Percentiles rank a stretch among this genome's conserved stretches.
Conservation (phyloP, 768 basidiomycete genomes). For the Crepidotus variabilis region DNA sequence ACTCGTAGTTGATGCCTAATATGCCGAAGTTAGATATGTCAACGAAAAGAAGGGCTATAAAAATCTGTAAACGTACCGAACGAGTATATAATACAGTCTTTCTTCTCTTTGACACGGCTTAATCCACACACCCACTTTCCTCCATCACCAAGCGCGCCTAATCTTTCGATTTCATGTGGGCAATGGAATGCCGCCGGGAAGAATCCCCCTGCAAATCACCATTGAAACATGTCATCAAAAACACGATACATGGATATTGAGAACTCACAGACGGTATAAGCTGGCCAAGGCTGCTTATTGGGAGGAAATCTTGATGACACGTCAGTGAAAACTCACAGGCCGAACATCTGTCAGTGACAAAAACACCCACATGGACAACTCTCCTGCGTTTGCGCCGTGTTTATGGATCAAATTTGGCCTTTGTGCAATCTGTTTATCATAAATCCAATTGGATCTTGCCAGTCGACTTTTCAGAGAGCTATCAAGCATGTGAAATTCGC, state of each 20-base stretch:
- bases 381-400: neutral
- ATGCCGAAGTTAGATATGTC: neutral
- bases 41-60: neutral
- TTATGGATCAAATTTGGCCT: neutral
- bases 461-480: neutral
- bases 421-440: neutral
- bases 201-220: constrained; percentile 43
- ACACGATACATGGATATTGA: neutral
- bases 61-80: constrained; percentile 36
- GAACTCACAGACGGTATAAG: constrained; percentile 55
- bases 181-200: constrained; percentile 52
- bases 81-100: constrained; percentile 57
- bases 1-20: constrained; percentile 51
- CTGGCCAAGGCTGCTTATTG: constrained; percentile 51
- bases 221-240: neutral
- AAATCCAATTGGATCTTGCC: neutral
- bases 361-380: neutral
- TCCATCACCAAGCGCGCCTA: constrained; percentile 58
- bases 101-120: constrained; percentile 48
- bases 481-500: neutral
- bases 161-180: constrained; percentile 44
- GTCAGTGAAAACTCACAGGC: neutral
- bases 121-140: constrained; percentile 73
- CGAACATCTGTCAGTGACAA: neutral
- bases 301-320: constrained; percentile 46